Conservation (phyloP, 2,329 filamentous ascomycete genomes). For the Curvularia sp. region DNA sequence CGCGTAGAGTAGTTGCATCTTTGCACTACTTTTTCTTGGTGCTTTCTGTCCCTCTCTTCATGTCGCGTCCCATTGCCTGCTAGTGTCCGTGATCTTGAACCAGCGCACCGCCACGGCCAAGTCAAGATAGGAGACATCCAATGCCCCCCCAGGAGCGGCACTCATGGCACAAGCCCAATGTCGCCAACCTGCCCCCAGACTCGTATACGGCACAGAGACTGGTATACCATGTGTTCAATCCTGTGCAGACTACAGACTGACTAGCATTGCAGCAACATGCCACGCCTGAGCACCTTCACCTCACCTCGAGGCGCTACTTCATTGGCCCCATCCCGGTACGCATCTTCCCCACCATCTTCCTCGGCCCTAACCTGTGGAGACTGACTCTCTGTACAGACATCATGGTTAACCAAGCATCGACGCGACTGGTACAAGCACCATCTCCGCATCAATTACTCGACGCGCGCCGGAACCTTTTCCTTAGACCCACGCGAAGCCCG, state of each 20-base stretch:
- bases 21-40: slow-evolving; percentile 1
- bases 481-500: slow-evolving; percentile 55
- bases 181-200: slow-evolving; percentile 51
- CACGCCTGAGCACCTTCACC: slow-evolving; percentile 66
- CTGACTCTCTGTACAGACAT: slow-evolving; percentile 49
- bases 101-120: slow-evolving; percentile 27
- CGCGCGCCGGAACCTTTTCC: slow-evolving; percentile 59
- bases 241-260: not conserved
- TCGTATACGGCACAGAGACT: slow-evolving; percentile 63
- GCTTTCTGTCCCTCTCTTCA: slow-evolving; percentile 22
- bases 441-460: slow-evolving; percentile 54
- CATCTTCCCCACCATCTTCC: slow-evolving; percentile 7
- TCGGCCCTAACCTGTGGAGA: slow-evolving; percentile 22
- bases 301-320: slow-evolving; percentile 68
- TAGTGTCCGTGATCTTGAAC: slow-evolving; percentile 16
- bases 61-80: slow-evolving; percentile 17
- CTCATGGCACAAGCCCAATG: slow-evolving; percentile 46
- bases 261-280: slow-evolving; percentile 61
- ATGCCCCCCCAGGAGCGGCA: slow-evolving; percentile 41
- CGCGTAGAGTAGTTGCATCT: slow-evolving; percentile 13
- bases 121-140: slow-evolving; percentile 28
- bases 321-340: slow-evolving; percentile 67
- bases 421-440: slow-evolving; percentile 68
- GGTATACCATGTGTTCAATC: slow-evolving; percentile 46
- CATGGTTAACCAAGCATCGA: slow-evolving; percentile 68